These are phyloP conservation scores for Suhomyces pyralidae DNA, from an alignment of 805 yeast species.

Conservation along the genomic window DNA sequence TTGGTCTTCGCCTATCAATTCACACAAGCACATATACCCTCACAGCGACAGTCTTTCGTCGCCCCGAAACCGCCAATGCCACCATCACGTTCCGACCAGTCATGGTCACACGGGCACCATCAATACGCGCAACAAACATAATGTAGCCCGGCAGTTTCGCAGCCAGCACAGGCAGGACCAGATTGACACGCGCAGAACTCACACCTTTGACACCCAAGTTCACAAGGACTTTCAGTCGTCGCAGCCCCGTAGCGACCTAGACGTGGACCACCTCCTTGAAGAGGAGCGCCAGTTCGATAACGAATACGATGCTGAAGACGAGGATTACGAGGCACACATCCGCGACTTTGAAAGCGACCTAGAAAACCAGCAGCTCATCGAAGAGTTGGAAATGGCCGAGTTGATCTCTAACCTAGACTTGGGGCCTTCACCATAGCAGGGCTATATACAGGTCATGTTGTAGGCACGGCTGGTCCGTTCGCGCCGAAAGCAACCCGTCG, in stretches of 20 bases:
- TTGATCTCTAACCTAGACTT: slow-evolving; percentile 9
- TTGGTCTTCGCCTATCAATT: slow-evolving; percentile 8
- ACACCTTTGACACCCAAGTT: slow-evolving; percentile 15
- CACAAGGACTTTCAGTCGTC: slow-evolving; percentile 1
- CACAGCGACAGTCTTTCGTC: slow-evolving; percentile 1
- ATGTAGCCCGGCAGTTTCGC: slow-evolving; percentile 22
- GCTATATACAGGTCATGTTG: background rate
- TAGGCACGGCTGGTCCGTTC: background rate
- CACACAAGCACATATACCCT: background rate
- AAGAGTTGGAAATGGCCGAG: slow-evolving; percentile 14
- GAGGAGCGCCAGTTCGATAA: slow-evolving; percentile 16
- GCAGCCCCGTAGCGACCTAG: slow-evolving; percentile 11
- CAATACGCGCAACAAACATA: slow-evolving; percentile 20
- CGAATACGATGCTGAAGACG: slow-evolving; percentile 5
- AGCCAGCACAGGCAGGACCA: slow-evolving; percentile 22
- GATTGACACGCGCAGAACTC: slow-evolving; percentile 15
- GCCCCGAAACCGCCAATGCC: background rate
- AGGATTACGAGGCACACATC: slow-evolving; percentile 11
- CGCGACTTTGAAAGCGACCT: slow-evolving; percentile 16
- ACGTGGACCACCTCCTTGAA: slow-evolving; percentile 19
- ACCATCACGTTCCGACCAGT: background rate
- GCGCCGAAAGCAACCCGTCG: background rate
- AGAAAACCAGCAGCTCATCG: slow-evolving; percentile 13
- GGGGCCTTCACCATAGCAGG: background rate
- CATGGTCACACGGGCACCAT: slow-evolving; percentile 9